Evolutionary conservation across 2,329 filamentous ascomycete species (phyloP).

Genomic region (Penicillium sp.): DNA sequence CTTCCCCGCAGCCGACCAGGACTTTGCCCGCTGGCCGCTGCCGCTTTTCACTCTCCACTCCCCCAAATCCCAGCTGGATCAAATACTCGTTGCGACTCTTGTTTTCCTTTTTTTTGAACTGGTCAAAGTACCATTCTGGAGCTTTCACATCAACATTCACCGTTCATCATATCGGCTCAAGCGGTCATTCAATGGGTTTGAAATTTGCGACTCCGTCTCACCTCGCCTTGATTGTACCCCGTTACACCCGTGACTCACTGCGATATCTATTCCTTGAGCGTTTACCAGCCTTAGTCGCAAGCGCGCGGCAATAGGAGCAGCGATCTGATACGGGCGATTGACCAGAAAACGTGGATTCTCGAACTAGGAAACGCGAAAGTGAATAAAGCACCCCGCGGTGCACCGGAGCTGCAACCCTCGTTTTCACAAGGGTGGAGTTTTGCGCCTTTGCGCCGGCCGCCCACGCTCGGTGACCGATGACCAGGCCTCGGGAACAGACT

Average conservation of each 20-base stretch:
- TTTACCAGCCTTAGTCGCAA: conserved; percentile 18
- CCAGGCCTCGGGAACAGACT: conserved; percentile 10
- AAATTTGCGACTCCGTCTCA: conserved; percentile 8
- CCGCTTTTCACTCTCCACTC: conserved; percentile 17
- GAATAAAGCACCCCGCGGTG: neutral
- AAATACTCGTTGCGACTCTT: conserved; percentile 21
- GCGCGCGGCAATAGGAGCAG: conserved; percentile 17
- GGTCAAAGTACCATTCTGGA: too few species aligned
- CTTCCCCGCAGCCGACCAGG: conserved; percentile 20
- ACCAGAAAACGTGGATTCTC: neutral
- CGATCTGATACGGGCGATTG: neutral
- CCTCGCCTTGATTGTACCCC: conserved; percentile 19
- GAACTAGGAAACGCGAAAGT: neutral
- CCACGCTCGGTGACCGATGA: conserved; percentile 10
- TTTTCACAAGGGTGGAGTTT: neutral
- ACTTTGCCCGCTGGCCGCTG: too few species aligned
- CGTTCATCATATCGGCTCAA: neutral
- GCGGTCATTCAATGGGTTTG: conserved; percentile 20
- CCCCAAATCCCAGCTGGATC: conserved; percentile 15
- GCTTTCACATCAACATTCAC: too few species aligned
- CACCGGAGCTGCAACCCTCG: conserved; percentile 5
- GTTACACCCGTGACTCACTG: conserved; percentile 19
- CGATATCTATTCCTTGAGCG: conserved; percentile 10
- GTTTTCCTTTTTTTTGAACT: conserved; percentile 1
- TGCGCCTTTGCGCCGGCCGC: conserved; percentile 5